These are phyloP conservation scores for Exophiala aquamarina DNA, from an alignment of 2,329 filamentous ascomycete genomes.

Conservation along the genomic window DNA sequence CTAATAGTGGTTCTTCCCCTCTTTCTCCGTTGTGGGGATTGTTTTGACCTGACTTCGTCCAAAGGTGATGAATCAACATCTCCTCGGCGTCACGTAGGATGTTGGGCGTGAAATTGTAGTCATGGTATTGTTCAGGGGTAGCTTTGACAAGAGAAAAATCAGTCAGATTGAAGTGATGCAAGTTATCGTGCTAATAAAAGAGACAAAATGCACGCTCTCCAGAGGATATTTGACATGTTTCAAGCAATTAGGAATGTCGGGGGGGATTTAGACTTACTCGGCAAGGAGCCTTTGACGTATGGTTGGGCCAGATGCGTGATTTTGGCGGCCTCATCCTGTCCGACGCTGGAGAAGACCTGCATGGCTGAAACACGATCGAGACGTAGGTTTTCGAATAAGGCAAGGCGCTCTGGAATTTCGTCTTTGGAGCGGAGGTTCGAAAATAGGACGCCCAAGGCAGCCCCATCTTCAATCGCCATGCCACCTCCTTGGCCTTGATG, in stretches of 20 bases:
- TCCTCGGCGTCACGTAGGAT: slow-evolving; percentile 9
- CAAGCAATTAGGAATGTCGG: no score
- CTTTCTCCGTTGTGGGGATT: neutral
- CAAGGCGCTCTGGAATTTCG: slow-evolving; percentile 15
- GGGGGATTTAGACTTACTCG: slow-evolving; percentile 9
- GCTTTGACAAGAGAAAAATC: neutral
- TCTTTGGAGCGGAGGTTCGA: slow-evolving; percentile 20
- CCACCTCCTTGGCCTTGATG: slow-evolving; percentile 62
- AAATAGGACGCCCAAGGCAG: slow-evolving; percentile 51
- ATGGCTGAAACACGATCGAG: slow-evolving; percentile 26
- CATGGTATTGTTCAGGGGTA: slow-evolving; percentile 2
- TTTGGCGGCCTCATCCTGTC: slow-evolving; percentile 11
- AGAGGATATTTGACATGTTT: no score
- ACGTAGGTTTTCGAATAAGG: slow-evolving; percentile 25
- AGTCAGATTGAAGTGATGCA: no score
- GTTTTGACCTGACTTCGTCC: no score
- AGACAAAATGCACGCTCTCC: no score
- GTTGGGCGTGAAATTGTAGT: slow-evolving; percentile 12
- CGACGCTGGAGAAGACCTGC: slow-evolving; percentile 27
- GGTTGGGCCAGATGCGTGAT: slow-evolving; percentile 2
- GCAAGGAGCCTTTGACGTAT: slow-evolving; percentile 8
- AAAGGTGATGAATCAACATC: neutral
- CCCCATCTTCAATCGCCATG: slow-evolving; percentile 67
- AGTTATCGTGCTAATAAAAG: no score
- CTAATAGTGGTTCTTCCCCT: no score